phyloP scores from a whole-genome alignment of 2,329 filamentous ascomycete species.

The Orbilia javanica region DNA sequence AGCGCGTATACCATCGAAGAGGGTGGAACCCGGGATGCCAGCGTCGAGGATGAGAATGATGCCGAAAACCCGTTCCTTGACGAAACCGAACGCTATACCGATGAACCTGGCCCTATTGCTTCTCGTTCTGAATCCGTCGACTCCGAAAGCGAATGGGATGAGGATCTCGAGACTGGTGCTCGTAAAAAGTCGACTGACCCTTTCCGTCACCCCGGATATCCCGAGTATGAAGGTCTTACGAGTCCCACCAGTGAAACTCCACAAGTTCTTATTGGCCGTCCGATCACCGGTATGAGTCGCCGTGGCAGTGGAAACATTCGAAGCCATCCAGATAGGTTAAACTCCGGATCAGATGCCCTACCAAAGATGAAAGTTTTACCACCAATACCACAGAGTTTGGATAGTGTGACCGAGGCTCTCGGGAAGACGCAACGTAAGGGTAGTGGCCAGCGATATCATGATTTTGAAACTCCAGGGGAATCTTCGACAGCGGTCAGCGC shows the following conservation, averaged over 20 bases:
- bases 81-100: constrained; percentile 63
- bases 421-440: constrained; percentile 10
- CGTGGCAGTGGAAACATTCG: constrained; percentile 42
- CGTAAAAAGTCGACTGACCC: constrained; percentile 51
- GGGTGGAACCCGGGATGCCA: constrained; percentile 63
- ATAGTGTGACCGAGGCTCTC: constrained; percentile 36
- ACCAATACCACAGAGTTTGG: constrained; percentile 28
- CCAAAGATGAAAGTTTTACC: constrained; percentile 33
- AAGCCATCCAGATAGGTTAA: constrained; percentile 50
- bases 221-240: constrained; percentile 49
- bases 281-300: constrained; percentile 51
- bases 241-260: constrained; percentile 26
- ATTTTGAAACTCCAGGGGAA: constrained; percentile 9
- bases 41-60: constrained; percentile 68
- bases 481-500: constrained; percentile 45
- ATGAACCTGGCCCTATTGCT: constrained; percentile 67
- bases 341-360: neutral
- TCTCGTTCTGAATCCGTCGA: constrained; percentile 68
- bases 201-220: constrained; percentile 36
- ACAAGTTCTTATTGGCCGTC: constrained; percentile 36
- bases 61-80: constrained; percentile 69
- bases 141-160: constrained; percentile 65
- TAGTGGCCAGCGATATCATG: neutral
- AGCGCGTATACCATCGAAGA: constrained; percentile 76
- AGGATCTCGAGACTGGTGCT: constrained; percentile 63